These are phyloP conservation scores for Ilyonectria sp. DNA, from an alignment of 2,329 filamentous ascomycete genomes.

Conservation along the genomic window DNA sequence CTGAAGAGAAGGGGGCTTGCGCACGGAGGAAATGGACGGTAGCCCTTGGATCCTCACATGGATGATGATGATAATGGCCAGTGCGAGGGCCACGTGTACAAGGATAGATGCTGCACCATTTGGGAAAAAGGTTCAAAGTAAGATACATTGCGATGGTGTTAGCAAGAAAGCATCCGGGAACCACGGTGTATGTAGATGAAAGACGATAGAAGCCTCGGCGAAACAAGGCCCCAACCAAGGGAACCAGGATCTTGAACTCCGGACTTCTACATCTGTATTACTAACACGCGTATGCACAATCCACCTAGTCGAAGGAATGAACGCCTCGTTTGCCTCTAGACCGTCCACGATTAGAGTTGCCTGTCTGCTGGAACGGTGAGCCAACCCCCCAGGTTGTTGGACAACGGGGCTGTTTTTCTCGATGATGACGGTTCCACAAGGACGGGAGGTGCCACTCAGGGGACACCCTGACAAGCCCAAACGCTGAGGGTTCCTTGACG, in stretches of 20 bases:
- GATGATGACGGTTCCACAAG: slow-evolving; percentile 20
- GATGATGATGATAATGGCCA: slow-evolving; percentile 35
- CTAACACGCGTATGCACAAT: slow-evolving; percentile 2
- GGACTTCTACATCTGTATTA: slow-evolving; percentile 12
- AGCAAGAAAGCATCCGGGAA: slow-evolving; percentile 6
- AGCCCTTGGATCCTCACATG: slow-evolving; percentile 34
- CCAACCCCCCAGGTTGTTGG: background rate
- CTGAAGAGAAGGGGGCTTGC: slow-evolving; percentile 28
- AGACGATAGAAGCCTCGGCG: slow-evolving; percentile 24
- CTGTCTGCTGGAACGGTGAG: slow-evolving; percentile 13
- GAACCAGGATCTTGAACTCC: slow-evolving; percentile 15
- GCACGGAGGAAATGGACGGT: slow-evolving; percentile 31
- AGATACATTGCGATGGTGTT: slow-evolving; percentile 14
- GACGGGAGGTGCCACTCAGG: slow-evolving; percentile 13
- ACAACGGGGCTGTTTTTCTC: background rate
- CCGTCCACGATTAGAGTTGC: background rate
- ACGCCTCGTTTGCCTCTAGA: background rate
- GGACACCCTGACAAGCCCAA: slow-evolving; percentile 5
- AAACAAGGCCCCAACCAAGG: slow-evolving; percentile 8
- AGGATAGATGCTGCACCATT: slow-evolving; percentile 39
- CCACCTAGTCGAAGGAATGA: slow-evolving; percentile 9
- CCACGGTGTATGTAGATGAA: slow-evolving; percentile 1
- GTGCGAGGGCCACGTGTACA: slow-evolving; percentile 34
- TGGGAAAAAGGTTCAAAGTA: slow-evolving; percentile 21
- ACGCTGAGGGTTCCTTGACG: background rate